These are phyloP conservation scores for Pseudomonodictys pantanalensis DNA, from an alignment of 495 filamentous ascomycete genomes.

Conservation along the genomic window DNA sequence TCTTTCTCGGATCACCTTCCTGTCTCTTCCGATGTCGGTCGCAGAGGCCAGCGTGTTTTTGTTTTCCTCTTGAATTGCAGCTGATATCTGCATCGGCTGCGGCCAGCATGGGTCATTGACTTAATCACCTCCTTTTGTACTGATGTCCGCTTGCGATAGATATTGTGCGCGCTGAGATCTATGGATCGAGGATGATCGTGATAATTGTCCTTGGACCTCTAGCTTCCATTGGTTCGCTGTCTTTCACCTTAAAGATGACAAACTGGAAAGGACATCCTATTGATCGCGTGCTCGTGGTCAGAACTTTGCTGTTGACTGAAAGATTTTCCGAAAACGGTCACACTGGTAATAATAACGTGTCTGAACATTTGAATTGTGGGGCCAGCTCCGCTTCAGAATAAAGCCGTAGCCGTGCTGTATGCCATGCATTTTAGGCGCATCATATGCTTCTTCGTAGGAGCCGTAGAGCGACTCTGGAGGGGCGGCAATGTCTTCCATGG, in stretches of 20 bases:
- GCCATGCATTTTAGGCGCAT: conserved; percentile 2
- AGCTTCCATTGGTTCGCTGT: neutral
- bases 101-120: neutral
- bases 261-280: conserved; percentile 15
- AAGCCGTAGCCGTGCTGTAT: conserved; percentile 15
- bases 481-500: conserved; percentile 2
- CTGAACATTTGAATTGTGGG: conserved; percentile 16
- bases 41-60: neutral
- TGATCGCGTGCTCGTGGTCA: conserved; percentile 2
- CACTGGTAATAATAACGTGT: conserved; percentile 15
- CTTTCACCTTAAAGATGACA: conserved; percentile 5
- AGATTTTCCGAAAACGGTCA: conserved; percentile 3
- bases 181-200: neutral
- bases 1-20: neutral
- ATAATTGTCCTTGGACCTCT: neutral
- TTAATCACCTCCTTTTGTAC: conserved; percentile 3
- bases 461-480: conserved; percentile 4
- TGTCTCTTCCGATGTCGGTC: neutral
- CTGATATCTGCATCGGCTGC: neutral
- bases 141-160: conserved; percentile 4
- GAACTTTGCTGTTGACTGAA: conserved; percentile 5
- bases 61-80: neutral
- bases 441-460: conserved; percentile 17
- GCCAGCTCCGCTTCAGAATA: conserved; percentile 15
- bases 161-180: neutral